Base-by-base conservation (phyloP, 1,139 yeast genomes). In the Hyphopichia buzzinii region DNA sequence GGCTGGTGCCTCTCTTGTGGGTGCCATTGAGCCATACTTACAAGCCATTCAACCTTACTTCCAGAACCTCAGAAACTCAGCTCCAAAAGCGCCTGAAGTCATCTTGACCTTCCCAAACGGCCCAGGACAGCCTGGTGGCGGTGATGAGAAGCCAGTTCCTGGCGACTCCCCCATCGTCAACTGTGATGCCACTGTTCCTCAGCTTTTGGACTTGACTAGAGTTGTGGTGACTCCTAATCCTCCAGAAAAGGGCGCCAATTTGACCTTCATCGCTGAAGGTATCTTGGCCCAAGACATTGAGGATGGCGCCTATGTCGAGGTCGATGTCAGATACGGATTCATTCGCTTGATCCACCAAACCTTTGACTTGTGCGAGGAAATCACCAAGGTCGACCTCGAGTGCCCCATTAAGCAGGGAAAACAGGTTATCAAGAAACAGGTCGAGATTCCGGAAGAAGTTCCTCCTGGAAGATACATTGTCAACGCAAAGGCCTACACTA, bases 381-480 rank as follows among this genome's bases (percentile, higher is more conserved):
- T 88, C 42, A 77, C 79, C 39, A 85, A 88, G 52, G 90, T 89
- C 33, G 96, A 86, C 53, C 64, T 82, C 58, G 71, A 70, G 36
- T 92, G 98, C 58, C 98, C 98, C 2, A 63, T 92, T 39, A 55
- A 69, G 37, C 67, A 77, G 47, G 98, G 97, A 4, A 59, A 65
- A 37, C 82, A 87, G 50, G 64, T 68, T 36, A 65, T 92, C 42
- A 62, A 73, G 26, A 88, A 89, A 62, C 63, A 68, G 31, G 94
- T 92, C 24, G 90, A 81, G 49, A 78, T 92, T 43, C 98, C 98
- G 14, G 68, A 73, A n/a, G 94, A 88, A 60, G 95, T 90, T 17
- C 97, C 98, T 40, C 96, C 97, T 21, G 98, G 97, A 30, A 84
- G 77, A 57, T 92, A 92, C 65, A 65, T 77, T 30, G 95, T 90